These are phyloP conservation scores for Blepharisma stoltei DNA, from an alignment of 73 alveolate species.

Conservation along the genomic window DNA sequence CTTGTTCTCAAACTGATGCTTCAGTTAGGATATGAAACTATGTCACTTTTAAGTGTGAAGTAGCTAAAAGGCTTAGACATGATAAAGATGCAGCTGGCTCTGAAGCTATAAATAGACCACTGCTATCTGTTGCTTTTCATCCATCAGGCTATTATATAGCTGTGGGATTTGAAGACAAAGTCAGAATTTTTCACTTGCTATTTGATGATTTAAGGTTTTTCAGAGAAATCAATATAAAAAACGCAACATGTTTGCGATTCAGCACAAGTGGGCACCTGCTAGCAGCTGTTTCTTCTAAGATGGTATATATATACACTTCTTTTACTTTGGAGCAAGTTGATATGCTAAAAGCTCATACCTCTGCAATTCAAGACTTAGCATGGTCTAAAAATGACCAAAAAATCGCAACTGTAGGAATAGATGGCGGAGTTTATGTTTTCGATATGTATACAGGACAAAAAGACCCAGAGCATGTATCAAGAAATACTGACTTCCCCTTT, in stretches of 20 bases:
- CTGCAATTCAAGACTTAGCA: slow-evolving; percentile 55
- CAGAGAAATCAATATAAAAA: slow-evolving; percentile 76
- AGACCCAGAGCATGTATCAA: background rate
- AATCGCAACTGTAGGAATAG: slow-evolving; percentile 71
- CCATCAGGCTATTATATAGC: slow-evolving; percentile 98
- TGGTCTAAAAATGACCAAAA: slow-evolving; percentile 70
- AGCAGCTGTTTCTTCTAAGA: slow-evolving; percentile 84
- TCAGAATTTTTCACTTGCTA: slow-evolving; percentile 89
- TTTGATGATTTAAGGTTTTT: slow-evolving; percentile 86
- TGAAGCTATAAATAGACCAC: slow-evolving; percentile 71
- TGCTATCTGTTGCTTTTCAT: slow-evolving; percentile 94
- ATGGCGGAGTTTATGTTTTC: slow-evolving; percentile 67
- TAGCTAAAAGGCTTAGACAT: slow-evolving; percentile 71
- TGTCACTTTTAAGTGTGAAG: slow-evolving; percentile 75
- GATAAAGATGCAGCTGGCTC: slow-evolving; percentile 78
- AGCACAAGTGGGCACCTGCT: slow-evolving; percentile 92
- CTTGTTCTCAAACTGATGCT: slow-evolving; percentile 82
- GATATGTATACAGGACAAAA: background rate
- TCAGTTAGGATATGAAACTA: slow-evolving; percentile 97
- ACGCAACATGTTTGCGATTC: slow-evolving; percentile 82
- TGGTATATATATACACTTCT: slow-evolving; percentile 79
- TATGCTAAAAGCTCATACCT: slow-evolving; percentile 63
- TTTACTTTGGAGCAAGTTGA: slow-evolving; percentile 83
- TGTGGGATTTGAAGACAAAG: slow-evolving; percentile 95
- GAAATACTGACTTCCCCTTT: too few relatives aligned